Conservation (phyloP, 345 rosid species). For the Turritis glabra region DNA sequence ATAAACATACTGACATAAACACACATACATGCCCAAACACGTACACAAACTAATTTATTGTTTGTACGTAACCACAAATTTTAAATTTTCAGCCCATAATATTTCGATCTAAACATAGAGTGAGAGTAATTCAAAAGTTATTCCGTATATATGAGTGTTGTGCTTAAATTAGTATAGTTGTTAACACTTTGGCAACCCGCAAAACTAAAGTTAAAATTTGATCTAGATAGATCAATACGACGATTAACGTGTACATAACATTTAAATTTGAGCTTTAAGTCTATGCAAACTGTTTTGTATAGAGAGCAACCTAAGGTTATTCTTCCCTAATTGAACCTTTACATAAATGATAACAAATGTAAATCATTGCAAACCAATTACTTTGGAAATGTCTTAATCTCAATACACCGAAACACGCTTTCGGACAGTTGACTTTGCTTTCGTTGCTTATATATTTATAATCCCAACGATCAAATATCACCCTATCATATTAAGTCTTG, state of each 20-base stretch:
- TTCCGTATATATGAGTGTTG: not conserved
- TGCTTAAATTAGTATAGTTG: not conserved
- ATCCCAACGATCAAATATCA: conserved; percentile 12
- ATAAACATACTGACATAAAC: not conserved
- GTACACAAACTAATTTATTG: not conserved
- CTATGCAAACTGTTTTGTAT: not conserved
- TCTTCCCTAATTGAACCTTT: not conserved
- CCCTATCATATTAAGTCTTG: conserved; percentile 13
- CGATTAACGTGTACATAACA: conserved; percentile 17
- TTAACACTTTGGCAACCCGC: not conserved
- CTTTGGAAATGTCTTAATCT: conserved; percentile 37
- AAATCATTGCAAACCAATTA: conserved; percentile 23
- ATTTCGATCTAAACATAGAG: not conserved
- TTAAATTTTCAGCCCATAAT: not conserved
- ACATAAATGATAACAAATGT: conserved; percentile 8
- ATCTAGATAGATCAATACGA: not conserved
- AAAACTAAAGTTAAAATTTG: not conserved
- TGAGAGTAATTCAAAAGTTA: not conserved
- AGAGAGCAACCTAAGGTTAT: not conserved
- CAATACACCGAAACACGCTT: conserved; percentile 26
- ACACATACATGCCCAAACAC: not conserved
- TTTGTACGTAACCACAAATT: not conserved
- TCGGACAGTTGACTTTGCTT: conserved; percentile 34
- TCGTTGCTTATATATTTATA: conserved; percentile 7
- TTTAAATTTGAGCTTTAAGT: not conserved